Evolutionary conservation across 306 rosid genomes (phyloP).

Genomic region (Cicer cuneatum): DNA sequence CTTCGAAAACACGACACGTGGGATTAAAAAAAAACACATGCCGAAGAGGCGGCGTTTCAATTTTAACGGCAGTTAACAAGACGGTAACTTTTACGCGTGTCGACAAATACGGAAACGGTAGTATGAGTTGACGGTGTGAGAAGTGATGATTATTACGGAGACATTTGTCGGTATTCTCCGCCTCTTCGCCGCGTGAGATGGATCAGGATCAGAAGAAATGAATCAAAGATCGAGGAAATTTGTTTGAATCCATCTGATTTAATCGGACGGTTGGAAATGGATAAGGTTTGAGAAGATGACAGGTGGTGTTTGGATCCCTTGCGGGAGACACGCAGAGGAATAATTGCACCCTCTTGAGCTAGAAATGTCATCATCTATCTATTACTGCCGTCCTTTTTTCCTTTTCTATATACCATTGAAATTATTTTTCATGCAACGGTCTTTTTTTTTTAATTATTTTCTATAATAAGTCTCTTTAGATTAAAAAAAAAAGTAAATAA

Average conservation of each 20-base stretch:
- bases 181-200: conserved; percentile 58
- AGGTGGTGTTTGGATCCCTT: conserved; percentile 53
- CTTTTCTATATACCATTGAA: conserved; percentile 12
- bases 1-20: conserved; percentile 23
- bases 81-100: neutral
- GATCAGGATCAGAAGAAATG: conserved; percentile 20
- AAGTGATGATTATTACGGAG: neutral
- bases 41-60: conserved; percentile 41
- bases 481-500: too few relatives aligned
- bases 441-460: neutral
- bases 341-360: conserved; percentile 11
- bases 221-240: neutral
- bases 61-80: conserved; percentile 39
- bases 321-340: conserved; percentile 46
- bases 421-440: neutral
- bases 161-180: conserved; percentile 57
- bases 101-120: neutral
- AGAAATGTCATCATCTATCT: neutral
- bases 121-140: neutral
- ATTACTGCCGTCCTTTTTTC: conserved; percentile 20
- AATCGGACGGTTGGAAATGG: conserved; percentile 42
- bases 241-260: conserved; percentile 10
- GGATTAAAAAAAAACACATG: neutral
- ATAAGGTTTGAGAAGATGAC: neutral
- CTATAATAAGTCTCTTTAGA: too few relatives aligned